A percentile compares a stretch with the other conserved stretches of the same genome.
Evolutionary conservation across 176 grass and related monocot species (phyloP).

Genomic region (Triticum timopheevii): DNA sequence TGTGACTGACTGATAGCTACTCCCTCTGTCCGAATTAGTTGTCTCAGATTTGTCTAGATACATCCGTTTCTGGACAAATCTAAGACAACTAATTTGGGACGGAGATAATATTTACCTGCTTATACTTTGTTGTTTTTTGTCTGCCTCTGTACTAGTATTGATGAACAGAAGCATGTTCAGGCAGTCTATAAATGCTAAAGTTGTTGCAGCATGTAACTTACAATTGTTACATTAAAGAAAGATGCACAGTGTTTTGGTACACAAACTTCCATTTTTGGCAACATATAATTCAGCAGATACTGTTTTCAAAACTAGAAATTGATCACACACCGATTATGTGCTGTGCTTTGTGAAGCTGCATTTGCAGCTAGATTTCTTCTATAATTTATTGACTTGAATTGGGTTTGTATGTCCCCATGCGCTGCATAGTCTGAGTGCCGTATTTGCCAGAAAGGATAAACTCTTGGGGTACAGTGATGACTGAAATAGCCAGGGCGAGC

Average conservation of each 20-base stretch:
- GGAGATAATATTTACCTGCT: not conserved
- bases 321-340: not conserved
- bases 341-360: not conserved
- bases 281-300: slow-evolving; percentile 6
- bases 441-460: slow-evolving; percentile 12
- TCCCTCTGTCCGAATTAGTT: no score
- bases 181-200: not conserved
- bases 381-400: slow-evolving; percentile 2
- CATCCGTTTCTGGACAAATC: no score
- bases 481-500: not conserved
- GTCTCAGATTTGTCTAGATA: no score
- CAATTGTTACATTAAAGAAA: not conserved
- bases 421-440: not conserved
- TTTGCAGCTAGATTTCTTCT: slow-evolving; percentile 11
- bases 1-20: not conserved
- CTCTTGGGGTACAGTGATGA: not conserved
- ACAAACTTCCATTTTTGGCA: slow-evolving; percentile 1
- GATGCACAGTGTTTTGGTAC: not conserved
- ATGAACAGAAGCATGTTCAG: slow-evolving; percentile 1
- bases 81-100: no score
- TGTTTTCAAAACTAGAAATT: slow-evolving; percentile 13
- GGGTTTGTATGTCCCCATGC: not conserved
- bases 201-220: not conserved
- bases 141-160: not conserved
- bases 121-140: not conserved